Conservation (phyloP, 148 eudicot genomes). For the Rhododendron griersonianum region DNA sequence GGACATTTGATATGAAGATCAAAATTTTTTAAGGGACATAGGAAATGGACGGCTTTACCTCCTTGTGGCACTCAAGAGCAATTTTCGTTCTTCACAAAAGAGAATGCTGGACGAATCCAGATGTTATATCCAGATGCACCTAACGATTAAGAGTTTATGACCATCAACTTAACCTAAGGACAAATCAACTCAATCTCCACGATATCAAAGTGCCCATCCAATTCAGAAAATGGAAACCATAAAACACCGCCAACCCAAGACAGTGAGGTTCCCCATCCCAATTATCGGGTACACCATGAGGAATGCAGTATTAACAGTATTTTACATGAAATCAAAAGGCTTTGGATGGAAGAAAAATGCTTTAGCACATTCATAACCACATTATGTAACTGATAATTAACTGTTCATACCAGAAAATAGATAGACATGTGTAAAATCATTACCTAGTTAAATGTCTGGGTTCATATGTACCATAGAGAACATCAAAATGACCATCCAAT, state of each 20-base stretch:
- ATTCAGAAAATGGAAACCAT: not conserved
- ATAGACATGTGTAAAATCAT: not conserved
- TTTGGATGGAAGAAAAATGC: not conserved
- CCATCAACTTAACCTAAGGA: not conserved
- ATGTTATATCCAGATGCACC: not conserved
- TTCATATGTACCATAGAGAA: conserved; percentile 81
- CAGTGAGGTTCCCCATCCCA: not conserved
- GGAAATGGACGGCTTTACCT: not conserved
- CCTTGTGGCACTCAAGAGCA: not conserved
- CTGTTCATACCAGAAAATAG: not conserved
- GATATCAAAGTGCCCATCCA: not conserved
- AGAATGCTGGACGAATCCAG: not conserved
- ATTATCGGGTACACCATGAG: not conserved
- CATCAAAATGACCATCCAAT: conserved; percentile 76
- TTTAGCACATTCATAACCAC: not conserved
- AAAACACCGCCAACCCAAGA: not conserved
- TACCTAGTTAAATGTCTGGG: conserved; percentile 71
- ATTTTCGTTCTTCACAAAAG: not conserved
- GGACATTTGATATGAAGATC: not conserved
- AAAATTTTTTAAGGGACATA: not conserved
- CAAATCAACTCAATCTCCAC: not conserved
- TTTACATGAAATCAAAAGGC: not conserved
- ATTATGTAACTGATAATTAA: not conserved
- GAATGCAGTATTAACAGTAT: not conserved
- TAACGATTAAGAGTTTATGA: not conserved